phyloP scores from a whole-genome alignment of 148 eudicot genomes.

The Diospyros lotus region DNA sequence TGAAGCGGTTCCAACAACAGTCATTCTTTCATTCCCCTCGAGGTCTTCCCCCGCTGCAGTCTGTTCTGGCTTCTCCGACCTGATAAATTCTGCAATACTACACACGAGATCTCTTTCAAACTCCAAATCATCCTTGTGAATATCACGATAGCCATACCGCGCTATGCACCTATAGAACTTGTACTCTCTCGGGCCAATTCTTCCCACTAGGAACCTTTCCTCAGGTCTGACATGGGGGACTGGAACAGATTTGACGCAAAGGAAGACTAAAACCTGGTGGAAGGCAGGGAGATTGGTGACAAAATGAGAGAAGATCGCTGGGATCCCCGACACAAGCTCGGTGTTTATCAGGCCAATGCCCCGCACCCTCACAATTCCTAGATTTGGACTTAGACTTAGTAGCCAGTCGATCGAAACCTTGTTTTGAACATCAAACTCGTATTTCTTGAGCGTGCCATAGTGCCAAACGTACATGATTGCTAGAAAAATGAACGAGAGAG shows the following conservation, averaged over 20 bases:
- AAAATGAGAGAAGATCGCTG: constrained; percentile 92
- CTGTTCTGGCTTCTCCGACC: constrained; percentile 44
- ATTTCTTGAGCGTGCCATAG: constrained; percentile 81
- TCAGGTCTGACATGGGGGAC: constrained; percentile 81
- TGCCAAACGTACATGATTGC: constrained; percentile 81
- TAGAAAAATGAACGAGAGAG: constrained; percentile 67
- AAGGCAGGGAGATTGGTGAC: constrained; percentile 95
- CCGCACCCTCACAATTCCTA: constrained; percentile 80
- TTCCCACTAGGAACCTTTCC: constrained; percentile 79
- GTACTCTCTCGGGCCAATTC: constrained; percentile 79
- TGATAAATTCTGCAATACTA: constrained; percentile 81
- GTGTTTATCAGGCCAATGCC: constrained; percentile 91
- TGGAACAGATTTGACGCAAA: constrained; percentile 79
- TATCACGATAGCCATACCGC: constrained; percentile 83
- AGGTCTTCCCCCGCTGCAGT: constrained; percentile 8
- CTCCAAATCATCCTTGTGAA: constrained; percentile 72
- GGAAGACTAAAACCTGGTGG: constrained; percentile 81
- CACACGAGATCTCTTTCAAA: constrained; percentile 87
- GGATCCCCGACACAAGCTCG: constrained; percentile 94
- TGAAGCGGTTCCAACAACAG: constrained; percentile 70
- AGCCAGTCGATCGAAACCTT: constrained; percentile 94
- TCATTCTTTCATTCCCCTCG: constrained; percentile 48
- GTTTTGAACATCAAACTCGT: constrained; percentile 88
- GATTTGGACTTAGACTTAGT: constrained; percentile 70
- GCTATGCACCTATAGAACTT: constrained; percentile 82